Evolutionary conservation across 192 early-diverging fungal genomes (phyloP).

Genomic region (Podila epigama): DNA sequence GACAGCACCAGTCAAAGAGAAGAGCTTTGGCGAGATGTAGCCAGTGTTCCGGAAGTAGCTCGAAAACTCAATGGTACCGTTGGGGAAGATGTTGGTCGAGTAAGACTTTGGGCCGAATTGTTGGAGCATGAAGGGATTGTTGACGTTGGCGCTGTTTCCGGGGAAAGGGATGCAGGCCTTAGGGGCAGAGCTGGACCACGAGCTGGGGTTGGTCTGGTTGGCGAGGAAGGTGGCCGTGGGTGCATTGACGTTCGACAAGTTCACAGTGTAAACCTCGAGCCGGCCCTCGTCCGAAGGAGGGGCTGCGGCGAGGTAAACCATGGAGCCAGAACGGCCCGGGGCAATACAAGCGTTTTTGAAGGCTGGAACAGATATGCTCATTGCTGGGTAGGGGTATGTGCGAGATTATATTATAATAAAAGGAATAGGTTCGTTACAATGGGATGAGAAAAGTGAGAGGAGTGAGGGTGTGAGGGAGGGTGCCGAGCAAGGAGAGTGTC

Average conservation of each 20-base stretch:
- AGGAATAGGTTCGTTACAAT: background rate
- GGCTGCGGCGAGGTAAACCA: conserved; percentile 16
- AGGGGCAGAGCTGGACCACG: conserved; percentile 10
- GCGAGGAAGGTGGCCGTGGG: conserved; percentile 18
- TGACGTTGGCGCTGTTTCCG: conserved; percentile 10
- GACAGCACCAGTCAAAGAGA: conserved; percentile 14
- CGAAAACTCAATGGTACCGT: conserved; percentile 7
- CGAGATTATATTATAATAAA: background rate
- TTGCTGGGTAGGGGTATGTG: background rate
- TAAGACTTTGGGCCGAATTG: conserved; percentile 16
- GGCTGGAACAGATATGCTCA: conserved; percentile 15
- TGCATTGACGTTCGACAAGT: conserved; percentile 26
- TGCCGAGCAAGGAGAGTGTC: background rate
- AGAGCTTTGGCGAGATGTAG: conserved; percentile 19
- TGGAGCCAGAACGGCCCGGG: background rate
- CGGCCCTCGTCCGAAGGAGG: conserved; percentile 5
- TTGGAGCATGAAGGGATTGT: conserved; percentile 16
- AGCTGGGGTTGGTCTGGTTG: background rate
- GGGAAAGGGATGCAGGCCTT: conserved; percentile 24
- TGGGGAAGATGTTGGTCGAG: conserved; percentile 20
- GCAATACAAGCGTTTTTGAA: conserved; percentile 16
- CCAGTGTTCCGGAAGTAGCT: background rate
- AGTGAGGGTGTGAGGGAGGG: background rate
- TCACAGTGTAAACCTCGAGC: conserved; percentile 16
- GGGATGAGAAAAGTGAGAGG: background rate